These are phyloP conservation scores for Bipolaris cookei DNA, from an alignment of 2,329 filamentous ascomycete genomes.

Conservation along the genomic window DNA sequence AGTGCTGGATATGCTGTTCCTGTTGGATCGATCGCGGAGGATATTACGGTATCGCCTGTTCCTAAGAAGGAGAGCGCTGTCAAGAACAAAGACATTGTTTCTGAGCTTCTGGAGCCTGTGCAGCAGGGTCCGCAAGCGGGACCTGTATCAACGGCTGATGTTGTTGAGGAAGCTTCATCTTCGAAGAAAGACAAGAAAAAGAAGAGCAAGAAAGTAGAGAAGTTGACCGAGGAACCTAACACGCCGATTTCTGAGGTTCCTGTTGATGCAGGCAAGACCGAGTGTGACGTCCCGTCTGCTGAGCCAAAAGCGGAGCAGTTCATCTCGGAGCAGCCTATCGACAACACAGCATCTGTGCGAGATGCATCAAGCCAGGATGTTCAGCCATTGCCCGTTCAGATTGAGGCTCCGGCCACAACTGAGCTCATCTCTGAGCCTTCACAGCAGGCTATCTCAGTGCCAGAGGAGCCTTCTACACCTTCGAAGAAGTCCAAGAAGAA, in stretches of 20 bases:
- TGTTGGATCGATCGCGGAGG: slow-evolving; percentile 4
- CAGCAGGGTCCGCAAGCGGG: not conserved
- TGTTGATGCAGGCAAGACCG: not conserved
- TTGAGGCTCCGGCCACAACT: not conserved
- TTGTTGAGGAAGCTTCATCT: not conserved
- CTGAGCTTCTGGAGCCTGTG: not conserved
- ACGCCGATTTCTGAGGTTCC: slow-evolving; percentile 17
- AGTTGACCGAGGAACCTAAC: slow-evolving; percentile 18
- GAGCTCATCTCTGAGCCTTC: slow-evolving; percentile 7
- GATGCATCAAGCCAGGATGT: slow-evolving; percentile 2
- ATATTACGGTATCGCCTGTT: not conserved
- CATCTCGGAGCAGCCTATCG: not conserved
- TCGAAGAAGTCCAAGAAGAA: slow-evolving; percentile 56
- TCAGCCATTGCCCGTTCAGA: not conserved
- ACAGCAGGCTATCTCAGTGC: not conserved
- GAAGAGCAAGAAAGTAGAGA: slow-evolving; percentile 32
- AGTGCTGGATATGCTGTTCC: not conserved
- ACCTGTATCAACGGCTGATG: not conserved
- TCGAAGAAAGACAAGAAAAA: slow-evolving; percentile 37
- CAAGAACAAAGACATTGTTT: not conserved
- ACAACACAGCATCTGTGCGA: not conserved
- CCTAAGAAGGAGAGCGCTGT: not conserved
- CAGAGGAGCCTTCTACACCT: slow-evolving; percentile 5
- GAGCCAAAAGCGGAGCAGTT: slow-evolving; percentile 4
- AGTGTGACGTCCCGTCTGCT: not conserved